A percentile compares a stretch with the other conserved stretches of the same genome.
phyloP scores from a whole-genome alignment of 2,329 filamentous ascomycete species.

The Penicillium sp. region DNA sequence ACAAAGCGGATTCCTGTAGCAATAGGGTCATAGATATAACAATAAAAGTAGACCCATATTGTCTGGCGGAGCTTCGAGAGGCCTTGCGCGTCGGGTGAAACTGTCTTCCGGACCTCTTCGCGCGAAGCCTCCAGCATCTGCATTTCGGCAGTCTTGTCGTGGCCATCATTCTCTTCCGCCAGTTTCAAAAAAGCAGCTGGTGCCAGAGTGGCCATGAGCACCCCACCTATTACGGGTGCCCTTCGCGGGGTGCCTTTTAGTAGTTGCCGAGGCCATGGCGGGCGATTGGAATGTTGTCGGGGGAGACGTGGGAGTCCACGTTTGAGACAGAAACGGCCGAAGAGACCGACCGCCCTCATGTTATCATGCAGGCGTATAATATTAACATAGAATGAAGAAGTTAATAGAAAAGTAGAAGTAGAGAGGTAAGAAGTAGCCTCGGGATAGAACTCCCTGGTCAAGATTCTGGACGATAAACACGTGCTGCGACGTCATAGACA shows the following conservation, averaged over 20 bases:
- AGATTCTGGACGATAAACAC: conserved; percentile 3
- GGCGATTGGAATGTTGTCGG: conserved; percentile 28
- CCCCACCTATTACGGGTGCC: conserved; percentile 26
- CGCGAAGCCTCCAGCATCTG: conserved; percentile 84
- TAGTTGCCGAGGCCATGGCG: conserved; percentile 26
- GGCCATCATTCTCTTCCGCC: conserved; percentile 49
- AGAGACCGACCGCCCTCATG: conserved; percentile 52
- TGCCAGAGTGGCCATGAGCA: conserved; percentile 49
- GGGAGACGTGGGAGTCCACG: conserved; percentile 38
- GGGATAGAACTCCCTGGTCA: background rate
- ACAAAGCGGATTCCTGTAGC: conserved; percentile 85
- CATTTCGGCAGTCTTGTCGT: conserved; percentile 69
- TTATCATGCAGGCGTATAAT: conserved; percentile 25
- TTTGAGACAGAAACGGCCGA: conserved; percentile 51
- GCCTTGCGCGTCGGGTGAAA: conserved; percentile 61
- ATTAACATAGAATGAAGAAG: conserved; percentile 8
- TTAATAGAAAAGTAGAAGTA: background rate
- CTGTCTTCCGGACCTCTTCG: conserved; percentile 69
- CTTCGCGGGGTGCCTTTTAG: conserved; percentile 19
- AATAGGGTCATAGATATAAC: conserved; percentile 65
- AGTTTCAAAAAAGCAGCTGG: conserved; percentile 61
- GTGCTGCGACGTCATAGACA: conserved; percentile 13
- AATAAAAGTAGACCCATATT: conserved; percentile 66
- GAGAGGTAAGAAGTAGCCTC: background rate
- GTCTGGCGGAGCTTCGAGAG: conserved; percentile 58